Base-by-base conservation (phyloP, 2,329 filamentous ascomycete genomes). In the Alternaria triticina region DNA sequence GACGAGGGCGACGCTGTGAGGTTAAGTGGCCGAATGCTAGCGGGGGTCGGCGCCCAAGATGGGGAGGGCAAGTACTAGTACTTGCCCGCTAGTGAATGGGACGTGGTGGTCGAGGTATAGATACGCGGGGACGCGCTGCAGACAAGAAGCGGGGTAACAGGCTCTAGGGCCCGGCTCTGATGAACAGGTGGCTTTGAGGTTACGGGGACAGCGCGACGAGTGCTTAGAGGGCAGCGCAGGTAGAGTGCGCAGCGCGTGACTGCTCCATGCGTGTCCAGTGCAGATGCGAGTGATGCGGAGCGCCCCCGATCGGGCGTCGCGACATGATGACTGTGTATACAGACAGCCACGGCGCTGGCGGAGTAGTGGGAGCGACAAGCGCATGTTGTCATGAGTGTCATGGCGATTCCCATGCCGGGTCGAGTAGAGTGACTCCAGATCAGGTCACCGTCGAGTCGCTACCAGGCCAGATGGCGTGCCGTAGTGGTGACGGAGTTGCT, bases 61-160 rank as follows among this genome's bases (percentile, higher is more conserved):
- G 61, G 68, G 64, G 51, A 51, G 45, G 20, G 47, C 25, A 50
- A 59, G 76, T 79, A 77, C 61, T 46, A 65, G 69, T 79, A 79
- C 77, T 20, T 68, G 45, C 25, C 23, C 13, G 20, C 12, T 33
- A 54, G 66, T 66, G 57, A 57, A 60, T n/a, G 23, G 25, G 4
- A 36, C 44, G 61, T 49, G 54, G 46, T 52, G 22, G 52, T 58
- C 11, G 54, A 69, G 52, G 77, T 79, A 77, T 46, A 54, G 66
- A 65, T 79, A 79, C 77, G 20, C 57, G 63, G 65, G 62, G 54
- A 49, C 50, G 64, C 54, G 66, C 54, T 72, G 74, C 69, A 73
- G 70, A 68, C 69, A 66, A 74, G 70, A 78, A 78, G 76, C 76
- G 77, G 77, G 77, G 77, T 79, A 77, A 71, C 67, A 71, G 74